phyloP scores from a whole-genome alignment of 129 eudicot genomes.

The Lactuca saligna region DNA sequence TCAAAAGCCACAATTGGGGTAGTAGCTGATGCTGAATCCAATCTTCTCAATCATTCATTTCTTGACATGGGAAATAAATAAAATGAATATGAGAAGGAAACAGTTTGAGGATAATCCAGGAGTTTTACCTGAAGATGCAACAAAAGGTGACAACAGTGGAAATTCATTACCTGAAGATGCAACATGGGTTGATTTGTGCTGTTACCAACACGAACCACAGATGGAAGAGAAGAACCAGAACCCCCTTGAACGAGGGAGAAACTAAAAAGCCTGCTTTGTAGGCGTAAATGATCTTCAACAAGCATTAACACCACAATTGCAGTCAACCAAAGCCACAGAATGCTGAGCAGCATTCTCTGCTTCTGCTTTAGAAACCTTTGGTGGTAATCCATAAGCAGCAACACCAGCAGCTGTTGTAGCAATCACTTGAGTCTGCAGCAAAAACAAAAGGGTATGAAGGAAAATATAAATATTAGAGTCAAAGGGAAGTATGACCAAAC shows the following conservation, averaged over 20 bases:
- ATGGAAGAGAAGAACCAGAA: constrained; percentile 59
- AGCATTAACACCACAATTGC: constrained; percentile 94
- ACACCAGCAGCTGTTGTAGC: constrained; percentile 54
- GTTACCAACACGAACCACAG: constrained; percentile 42
- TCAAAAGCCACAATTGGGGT: neutral
- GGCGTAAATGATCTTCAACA: constrained; percentile 90
- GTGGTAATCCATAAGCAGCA: constrained; percentile 83
- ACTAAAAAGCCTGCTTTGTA: constrained; percentile 75
- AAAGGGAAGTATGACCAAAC: too few relatives aligned
- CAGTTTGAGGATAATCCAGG: constrained; percentile 87
- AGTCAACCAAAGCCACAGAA: constrained; percentile 96
- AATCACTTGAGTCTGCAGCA: too few relatives aligned
- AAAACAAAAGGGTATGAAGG: too few relatives aligned
- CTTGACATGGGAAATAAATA: neutral
- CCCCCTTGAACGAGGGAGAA: constrained; percentile 52
- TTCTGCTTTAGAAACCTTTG: constrained; percentile 76
- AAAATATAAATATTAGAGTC: too few relatives aligned
- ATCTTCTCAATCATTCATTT: neutral
- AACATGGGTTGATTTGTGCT: constrained; percentile 29
- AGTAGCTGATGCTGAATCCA: neutral
- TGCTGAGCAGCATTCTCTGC: constrained; percentile 96
- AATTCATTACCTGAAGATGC: too few relatives aligned
- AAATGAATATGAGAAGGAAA: constrained; percentile 15
- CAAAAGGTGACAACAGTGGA: constrained; percentile 51
- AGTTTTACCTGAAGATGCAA: constrained; percentile 91